Percentiles rank a stretch among this genome's conserved stretches.
phyloP scores from a whole-genome alignment of 371 early-diverging fungal genomes.

The Circinella umbellata region DNA sequence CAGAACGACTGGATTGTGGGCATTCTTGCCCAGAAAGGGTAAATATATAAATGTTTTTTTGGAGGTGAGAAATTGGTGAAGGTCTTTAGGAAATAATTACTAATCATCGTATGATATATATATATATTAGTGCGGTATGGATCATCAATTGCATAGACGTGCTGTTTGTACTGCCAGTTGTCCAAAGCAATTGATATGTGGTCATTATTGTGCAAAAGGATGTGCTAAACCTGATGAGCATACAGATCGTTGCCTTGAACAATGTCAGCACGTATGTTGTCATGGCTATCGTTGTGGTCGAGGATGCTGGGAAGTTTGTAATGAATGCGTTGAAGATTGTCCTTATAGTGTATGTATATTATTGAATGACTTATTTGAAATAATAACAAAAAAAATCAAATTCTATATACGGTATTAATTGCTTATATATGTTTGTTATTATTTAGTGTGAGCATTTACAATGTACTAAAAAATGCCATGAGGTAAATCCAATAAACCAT shows the following conservation, averaged over 20 bases:
- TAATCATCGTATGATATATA: neutral
- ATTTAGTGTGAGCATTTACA: constrained; percentile 33
- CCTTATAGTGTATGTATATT: constrained; percentile 27
- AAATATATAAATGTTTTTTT: neutral
- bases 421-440: neutral
- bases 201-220: constrained; percentile 52
- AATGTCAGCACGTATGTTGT: constrained; percentile 40
- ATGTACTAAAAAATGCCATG: constrained; percentile 47
- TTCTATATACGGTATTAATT: neutral
- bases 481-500: constrained; percentile 18
- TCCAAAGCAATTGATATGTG: constrained; percentile 53
- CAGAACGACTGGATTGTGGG: constrained; percentile 30
- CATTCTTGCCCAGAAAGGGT: constrained; percentile 31
- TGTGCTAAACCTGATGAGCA: constrained; percentile 50
- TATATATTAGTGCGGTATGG: constrained; percentile 34
- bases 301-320: constrained; percentile 42
- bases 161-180: constrained; percentile 38
- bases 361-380: too few relatives aligned
- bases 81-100: neutral
- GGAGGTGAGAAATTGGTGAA: too few relatives aligned
- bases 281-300: constrained; percentile 50
- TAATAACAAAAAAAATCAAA: neutral
- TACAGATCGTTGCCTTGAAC: constrained; percentile 47
- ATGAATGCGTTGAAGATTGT: constrained; percentile 37
- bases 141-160: constrained; percentile 36